phyloP scores from a whole-genome alignment of 495 filamentous ascomycete species.

The Aspergillus indologenus region DNA sequence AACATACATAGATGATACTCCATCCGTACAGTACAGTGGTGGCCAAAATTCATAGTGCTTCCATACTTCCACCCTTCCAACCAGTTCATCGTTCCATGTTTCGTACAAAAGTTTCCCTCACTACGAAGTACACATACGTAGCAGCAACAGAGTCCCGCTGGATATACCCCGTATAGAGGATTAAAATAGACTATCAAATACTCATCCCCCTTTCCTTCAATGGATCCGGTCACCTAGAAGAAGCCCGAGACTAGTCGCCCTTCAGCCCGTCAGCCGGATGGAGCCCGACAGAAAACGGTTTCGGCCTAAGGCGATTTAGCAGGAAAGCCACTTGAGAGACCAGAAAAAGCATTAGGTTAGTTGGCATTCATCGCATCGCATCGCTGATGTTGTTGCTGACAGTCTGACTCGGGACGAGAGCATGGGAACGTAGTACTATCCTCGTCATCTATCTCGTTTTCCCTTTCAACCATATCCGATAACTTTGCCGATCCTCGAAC shows the following conservation, averaged over 20 bases:
- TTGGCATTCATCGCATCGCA: too few species aligned
- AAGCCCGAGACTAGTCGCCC: not conserved
- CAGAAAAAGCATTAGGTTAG: not conserved
- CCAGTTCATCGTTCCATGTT: not conserved
- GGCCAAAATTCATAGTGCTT: too few species aligned
- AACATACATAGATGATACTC: too few species aligned
- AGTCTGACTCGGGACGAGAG: not conserved
- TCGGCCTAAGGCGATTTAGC: slow-evolving; percentile 14
- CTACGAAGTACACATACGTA: too few species aligned
- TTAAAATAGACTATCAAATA: not conserved
- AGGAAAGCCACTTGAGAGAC: slow-evolving; percentile 1
- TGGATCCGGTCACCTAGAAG: not conserved
- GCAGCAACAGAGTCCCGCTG: not conserved
- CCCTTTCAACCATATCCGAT: not conserved
- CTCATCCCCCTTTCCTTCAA: not conserved
- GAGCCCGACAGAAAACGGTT: slow-evolving; percentile 29
- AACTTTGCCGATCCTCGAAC: not conserved
- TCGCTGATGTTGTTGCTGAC: not conserved
- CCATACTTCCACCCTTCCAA: not conserved
- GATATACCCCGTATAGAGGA: not conserved
- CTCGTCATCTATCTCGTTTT: not conserved
- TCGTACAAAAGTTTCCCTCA: not conserved
- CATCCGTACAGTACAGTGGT: too few species aligned
- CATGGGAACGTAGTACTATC: not conserved
- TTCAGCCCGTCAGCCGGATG: slow-evolving; percentile 18